Evolutionary conservation across 257 asterid genomes (phyloP), one percentile per base, ranked within the genome.

Genomic region (Nicotiana attenuata): DNA sequence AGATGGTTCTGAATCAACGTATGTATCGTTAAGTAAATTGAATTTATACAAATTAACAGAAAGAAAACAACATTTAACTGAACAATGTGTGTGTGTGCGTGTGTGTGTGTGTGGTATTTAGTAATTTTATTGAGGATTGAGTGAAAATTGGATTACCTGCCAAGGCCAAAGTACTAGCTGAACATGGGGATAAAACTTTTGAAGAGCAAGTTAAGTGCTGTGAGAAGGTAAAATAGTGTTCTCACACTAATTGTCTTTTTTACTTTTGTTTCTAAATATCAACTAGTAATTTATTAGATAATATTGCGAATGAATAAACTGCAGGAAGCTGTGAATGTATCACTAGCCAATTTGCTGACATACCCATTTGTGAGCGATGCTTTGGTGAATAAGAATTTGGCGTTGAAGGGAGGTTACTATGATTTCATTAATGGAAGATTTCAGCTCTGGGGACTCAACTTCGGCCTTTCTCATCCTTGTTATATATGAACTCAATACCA

Each of bases 51-150:
- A n/a, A n/a, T n/a, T n/a, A n/a, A n/a, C n/a, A n/a, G n/a, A n/a
- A n/a, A n/a, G n/a, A n/a, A n/a, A n/a, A n/a, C n/a, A n/a, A n/a
- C n/a, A 0, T 33, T 56, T 19, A 57, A 17, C 2, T 59, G 13
- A 19, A n/a, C 26, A 7, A 59, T n/a, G n/a, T n/a, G n/a, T n/a
- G n/a, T n/a, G n/a, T n/a, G n/a, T n/a, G n/a, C n/a, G n/a, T n/a
- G n/a, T n/a, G n/a, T n/a, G n/a, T n/a, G n/a, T n/a, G n/a, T n/a
- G n/a, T n/a, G n/a, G n/a, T n/a, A n/a, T 52, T 7, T 6, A 95
- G 99, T 68, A 97, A 92, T 63, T 95, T 95, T 81, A 95, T 95
- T 60, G 99, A 95, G 87, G 93, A 91, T 63, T 95, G 99, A 98
- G 97, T 95, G 81, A 91, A 89, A 83, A 88, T 95, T 38, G 84